Evolutionary conservation across 495 filamentous ascomycete genomes (phyloP), one percentile per base, ranked within the genome.

Genomic region (Hamigera avellanea): DNA sequence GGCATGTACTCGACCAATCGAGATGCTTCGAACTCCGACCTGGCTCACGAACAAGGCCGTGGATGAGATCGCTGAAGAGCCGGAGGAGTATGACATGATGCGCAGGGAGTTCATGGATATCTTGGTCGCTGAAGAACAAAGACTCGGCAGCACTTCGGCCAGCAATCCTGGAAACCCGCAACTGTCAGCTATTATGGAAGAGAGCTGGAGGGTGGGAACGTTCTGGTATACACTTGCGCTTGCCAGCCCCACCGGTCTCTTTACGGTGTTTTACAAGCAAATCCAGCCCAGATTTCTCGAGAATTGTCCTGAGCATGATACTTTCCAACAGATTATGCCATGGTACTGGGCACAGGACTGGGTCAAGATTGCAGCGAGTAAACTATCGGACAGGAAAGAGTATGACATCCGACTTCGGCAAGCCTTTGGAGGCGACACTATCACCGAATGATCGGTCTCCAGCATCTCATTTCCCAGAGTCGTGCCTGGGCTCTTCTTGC

Each of bases 1-100:
- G 59, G 54, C 57, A 5, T 62, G 58, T 41, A 46, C 56, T 35
- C 42, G 32, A 8, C 57, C 56, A 27, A 45, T 49, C 4, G 53
- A 64, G 40, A 53, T 57, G 48, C 43, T 59, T 14, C 38, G 42
- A 26, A 48, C 57, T 35, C 53, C 53, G 13, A 43, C 48, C 25
- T 64, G 56, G 60, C 41, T 65, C 21, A 50, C 54, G 9, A 49
- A 46, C 27, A 16, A 46, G 17, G 34, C 39, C 35, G 43, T 57
- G 13, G 53, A 56, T 43, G 7, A 26, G 21, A 46, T 61, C 32
- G 26, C 28, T 10, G 3, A 18, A 9, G 31, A 40, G 29, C 10
- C 19, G 5, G 39, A 39, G 14, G 47, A 41, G 7, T 54, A 54
- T 36, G 36, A 38, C 2, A 18, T n/a, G 2, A 14, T 39, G 3